Evolutionary conservation across 1,284 basidiomycete genomes (phyloP).

Genomic region (Ceratobasidium papillatum): DNA sequence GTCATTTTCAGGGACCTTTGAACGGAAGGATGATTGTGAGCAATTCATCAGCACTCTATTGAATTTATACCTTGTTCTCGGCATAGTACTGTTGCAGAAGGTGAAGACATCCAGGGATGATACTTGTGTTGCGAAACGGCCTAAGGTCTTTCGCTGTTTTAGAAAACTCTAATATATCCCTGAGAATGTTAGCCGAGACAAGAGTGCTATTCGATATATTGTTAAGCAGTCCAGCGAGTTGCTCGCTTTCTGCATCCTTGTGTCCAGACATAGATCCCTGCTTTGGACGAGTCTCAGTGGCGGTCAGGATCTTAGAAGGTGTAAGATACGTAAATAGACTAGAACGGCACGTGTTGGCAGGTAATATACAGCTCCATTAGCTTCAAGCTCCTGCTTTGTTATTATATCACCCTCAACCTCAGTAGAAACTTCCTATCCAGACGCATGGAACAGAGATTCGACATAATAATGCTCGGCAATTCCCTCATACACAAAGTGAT

Average conservation of each 20-base stretch:
- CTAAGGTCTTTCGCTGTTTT: background rate
- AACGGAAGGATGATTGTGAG: background rate
- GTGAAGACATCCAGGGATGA: background rate
- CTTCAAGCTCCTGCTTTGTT: no score
- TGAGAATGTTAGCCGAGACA: background rate
- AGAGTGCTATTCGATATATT: background rate
- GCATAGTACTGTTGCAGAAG: background rate
- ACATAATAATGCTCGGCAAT: background rate
- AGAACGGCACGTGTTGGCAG: no score
- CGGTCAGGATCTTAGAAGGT: no score
- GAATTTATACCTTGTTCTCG: background rate
- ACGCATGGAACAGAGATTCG: background rate
- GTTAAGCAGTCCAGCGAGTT: no score
- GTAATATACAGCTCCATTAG: no score
- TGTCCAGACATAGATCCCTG: no score
- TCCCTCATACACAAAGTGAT: background rate
- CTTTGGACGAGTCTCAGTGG: no score
- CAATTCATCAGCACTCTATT: no score
- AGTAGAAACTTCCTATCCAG: no score
- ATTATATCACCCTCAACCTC: no score
- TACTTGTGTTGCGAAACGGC: background rate
- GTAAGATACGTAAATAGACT: no score
- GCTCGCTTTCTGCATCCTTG: no score
- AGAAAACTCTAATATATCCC: background rate
- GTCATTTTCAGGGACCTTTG: background rate